phyloP scores from a whole-genome alignment of 2,329 filamentous ascomycete genomes.

The Hirsutella rhossiliensis region DNA sequence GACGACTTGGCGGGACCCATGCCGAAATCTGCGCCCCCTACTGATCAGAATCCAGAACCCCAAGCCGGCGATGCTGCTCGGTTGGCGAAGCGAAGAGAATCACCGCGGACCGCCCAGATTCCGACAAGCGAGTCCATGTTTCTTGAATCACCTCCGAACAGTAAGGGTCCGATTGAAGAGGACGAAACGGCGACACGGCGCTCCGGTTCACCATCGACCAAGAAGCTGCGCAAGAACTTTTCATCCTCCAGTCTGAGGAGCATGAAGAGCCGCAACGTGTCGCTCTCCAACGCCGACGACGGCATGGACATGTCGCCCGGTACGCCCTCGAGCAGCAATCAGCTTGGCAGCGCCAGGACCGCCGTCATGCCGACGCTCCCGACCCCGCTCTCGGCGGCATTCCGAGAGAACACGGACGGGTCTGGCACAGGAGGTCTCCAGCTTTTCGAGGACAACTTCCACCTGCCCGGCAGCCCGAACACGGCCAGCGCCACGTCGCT shows the following conservation, averaged over 20 bases:
- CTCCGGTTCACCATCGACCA: slow-evolving; percentile 40
- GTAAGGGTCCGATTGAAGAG: slow-evolving; percentile 19
- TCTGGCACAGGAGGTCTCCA: slow-evolving; percentile 57
- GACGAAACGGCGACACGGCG: slow-evolving; percentile 26
- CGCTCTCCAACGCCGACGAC: slow-evolving; percentile 48
- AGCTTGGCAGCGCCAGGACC: slow-evolving; percentile 44
- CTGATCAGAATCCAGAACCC: slow-evolving; percentile 1
- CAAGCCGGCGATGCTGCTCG: slow-evolving; percentile 1
- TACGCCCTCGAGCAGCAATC: slow-evolving; percentile 60
- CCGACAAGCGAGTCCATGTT: slow-evolving; percentile 14
- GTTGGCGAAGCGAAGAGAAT: slow-evolving; percentile 1
- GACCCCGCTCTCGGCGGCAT: slow-evolving; percentile 53
- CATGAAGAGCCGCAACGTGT: slow-evolving; percentile 63
- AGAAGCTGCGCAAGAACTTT: slow-evolving; percentile 50
- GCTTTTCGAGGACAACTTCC: slow-evolving; percentile 75
- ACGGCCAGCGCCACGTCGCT: slow-evolving; percentile 50
- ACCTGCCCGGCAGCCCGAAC: slow-evolving; percentile 51
- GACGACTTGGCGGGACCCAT: slow-evolving; percentile 1
- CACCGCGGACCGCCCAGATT: slow-evolving; percentile 14
- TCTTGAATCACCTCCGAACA: slow-evolving; percentile 18
- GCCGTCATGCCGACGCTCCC: slow-evolving; percentile 47
- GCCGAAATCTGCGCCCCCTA: neutral
- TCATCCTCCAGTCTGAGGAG: slow-evolving; percentile 61
- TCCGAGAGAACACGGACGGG: slow-evolving; percentile 44
- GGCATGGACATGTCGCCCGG: slow-evolving; percentile 56